Evolutionary conservation across 208 protist genomes (phyloP), one percentile per base, ranked within the genome.

Genomic region (Novymonas esmeraldas): DNA sequence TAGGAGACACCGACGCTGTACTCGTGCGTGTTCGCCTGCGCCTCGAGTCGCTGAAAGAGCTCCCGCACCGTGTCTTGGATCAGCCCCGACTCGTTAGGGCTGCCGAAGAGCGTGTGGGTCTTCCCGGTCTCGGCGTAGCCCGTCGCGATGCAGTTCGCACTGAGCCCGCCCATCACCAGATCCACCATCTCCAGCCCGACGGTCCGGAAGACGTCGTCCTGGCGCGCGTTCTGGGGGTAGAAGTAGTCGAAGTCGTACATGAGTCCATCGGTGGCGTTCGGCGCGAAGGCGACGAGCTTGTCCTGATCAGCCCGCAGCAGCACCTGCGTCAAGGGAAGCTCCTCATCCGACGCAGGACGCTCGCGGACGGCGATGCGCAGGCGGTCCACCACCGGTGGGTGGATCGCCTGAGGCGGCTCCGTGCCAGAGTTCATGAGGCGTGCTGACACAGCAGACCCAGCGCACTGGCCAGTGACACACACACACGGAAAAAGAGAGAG

Each of bases 161-260:
- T 95, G 38, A 93, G 52, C 3, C 92, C 92, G 48, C 80, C 79
- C 75, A 95, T 78, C 14, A 84, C 78, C 22, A 93, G 55, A 64
- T 97, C 90, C 31, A 97, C 85, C 88, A 97, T 94, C 64, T 93
- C 84, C 42, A 79, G 49, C 2, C 92, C 92, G 39, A 97, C 92
- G 14, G 87, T 93, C 41, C 70, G 61, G 63, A 88, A 87, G 11
- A 97, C 54, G 46, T 94, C 86, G 9, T 88, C 69, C 59, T 95
- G 89, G 7, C 80, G 83, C n/a, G 89, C 67, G 29, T 85, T 79
- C 45, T 81, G 74, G 2, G 92, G 85, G 63, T 90, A 95, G 64
- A 85, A 94, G 73, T 94, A 97, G 72, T 97, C 92, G 45, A 90
- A 95, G 79, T 95, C 79, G 67, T 95, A 97, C 85, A 95, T 86